Percentiles rank a stretch among this genome's conserved stretches.
Evolutionary conservation across 805 yeast genomes (phyloP).

Genomic region (Kodamaea leandrae): DNA sequence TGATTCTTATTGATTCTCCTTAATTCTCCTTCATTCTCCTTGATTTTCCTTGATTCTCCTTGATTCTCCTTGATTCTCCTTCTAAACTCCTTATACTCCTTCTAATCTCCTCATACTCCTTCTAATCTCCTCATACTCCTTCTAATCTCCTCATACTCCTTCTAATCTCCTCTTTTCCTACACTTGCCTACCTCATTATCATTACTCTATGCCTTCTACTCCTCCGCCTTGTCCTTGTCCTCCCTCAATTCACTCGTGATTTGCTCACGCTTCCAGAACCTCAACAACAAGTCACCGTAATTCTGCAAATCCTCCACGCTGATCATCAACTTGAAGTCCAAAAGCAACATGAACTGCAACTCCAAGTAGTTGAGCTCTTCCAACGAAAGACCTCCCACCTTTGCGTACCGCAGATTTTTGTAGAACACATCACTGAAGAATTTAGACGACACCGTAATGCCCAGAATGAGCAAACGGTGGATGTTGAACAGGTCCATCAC

Average conservation of each 20-base stretch:
- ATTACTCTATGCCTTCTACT: neutral
- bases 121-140: neutral
- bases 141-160: neutral
- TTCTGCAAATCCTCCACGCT: slow-evolving; percentile 86
- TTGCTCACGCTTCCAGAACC: slow-evolving; percentile 80
- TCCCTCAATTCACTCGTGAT: slow-evolving; percentile 35
- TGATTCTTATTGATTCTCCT: neutral
- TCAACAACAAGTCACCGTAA: slow-evolving; percentile 80
- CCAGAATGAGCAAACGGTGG: slow-evolving; percentile 89
- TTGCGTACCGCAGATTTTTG: slow-evolving; percentile 90
- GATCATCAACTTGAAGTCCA: slow-evolving; percentile 85
- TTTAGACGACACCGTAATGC: slow-evolving; percentile 92
- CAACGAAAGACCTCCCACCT: slow-evolving; percentile 91
- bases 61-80: neutral
- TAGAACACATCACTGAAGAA: slow-evolving; percentile 93
- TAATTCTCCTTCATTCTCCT: neutral
- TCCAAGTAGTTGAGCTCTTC: slow-evolving; percentile 93
- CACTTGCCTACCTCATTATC: neutral
- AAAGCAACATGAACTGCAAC: slow-evolving; percentile 76
- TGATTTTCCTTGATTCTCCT: neutral
- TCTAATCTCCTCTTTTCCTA: neutral
- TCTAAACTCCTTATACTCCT: neutral
- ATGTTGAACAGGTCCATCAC: slow-evolving; percentile 96
- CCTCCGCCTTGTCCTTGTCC: neutral
- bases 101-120: neutral